Base-by-base conservation (phyloP, 192 early-diverging fungal species). In the Coemansia sp. region DNA sequence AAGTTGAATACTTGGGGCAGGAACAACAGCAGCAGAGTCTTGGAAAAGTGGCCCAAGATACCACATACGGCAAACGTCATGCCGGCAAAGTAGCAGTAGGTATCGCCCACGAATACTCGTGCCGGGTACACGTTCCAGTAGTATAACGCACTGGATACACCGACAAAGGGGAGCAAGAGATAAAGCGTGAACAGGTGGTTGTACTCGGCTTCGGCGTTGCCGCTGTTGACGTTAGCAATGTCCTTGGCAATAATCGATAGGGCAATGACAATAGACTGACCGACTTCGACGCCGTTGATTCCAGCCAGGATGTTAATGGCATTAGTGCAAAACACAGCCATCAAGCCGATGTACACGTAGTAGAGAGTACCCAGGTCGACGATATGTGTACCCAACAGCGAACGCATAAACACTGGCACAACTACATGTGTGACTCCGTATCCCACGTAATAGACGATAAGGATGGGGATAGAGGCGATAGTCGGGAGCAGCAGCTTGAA, bases 1-100 rank as follows among this genome's bases (percentile, higher is more conserved):
- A 99, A 99, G 76, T 99, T 99, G 76, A 99, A 95, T 11, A 96
- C 88, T 76, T 99, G 98, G 0, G 98, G 98, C 6, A 96, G 74
- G 77, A 98, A 97, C 69, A 99, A 92, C 51, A 99, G 73, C 44
- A 99, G 63, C 56, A 99, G 74, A 0, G 97, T 98, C 68, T 98
- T 98, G 53, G 90, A 92, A 68, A 97, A 95, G 53, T 97, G 94
- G 11, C 93, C 91, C 45, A 96, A 70, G 66, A 99, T 96, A 0
- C 95, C 95, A 12, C 96, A 94, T 2, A 99, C 98, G 0, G 98
- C 95, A 86, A 99, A 96, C 0, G 93, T 94, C 96, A 99, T 99
- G 4, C 98, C 98, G 3, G 95, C 94, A 90, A 98, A 98, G 67
- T 99, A 99, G 72, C 91, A 91, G 70, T 89, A 97, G 0, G 97